Evolutionary conservation across 1,284 basidiomycete genomes (phyloP), one percentile per base, ranked within the genome.

Genomic region (Moesziomyces antarcticus): DNA sequence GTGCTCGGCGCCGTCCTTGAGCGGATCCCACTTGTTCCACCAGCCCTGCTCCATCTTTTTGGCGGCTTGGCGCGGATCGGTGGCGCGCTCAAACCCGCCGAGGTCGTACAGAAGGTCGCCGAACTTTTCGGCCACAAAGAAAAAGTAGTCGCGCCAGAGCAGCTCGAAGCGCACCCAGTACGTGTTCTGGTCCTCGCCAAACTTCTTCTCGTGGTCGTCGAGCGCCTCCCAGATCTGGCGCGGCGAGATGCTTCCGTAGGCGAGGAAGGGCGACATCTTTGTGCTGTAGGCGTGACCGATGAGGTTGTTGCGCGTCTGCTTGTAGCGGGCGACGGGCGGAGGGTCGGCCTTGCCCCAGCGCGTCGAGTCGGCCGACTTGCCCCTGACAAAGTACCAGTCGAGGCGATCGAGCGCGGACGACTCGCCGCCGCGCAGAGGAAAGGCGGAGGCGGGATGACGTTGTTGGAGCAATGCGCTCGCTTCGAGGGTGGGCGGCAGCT

Each of bases 141-240:
- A 85, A 81, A 88, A 88, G 79, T 87, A 88, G 72, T 89, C 88
- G 18, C 88, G 77, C 87, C 87, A 88, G 22, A 88, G 82, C 13
- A 88, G 75, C 78, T 89, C 88, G 72, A 89, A 88, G 77, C 85
- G 82, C 33, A 84, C 83, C 86, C 86, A 86, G 73, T 86, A 86
- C 13, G 85, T 85, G 73, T 85, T 85, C 49, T 85, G 83, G 30
- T 82, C 80, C 49, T 78, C 77, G 21, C 84, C 84, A 50, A 78
- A 83, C 54, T 83, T 81, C 33, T 72, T 68, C 50, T 85, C 85
- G 73, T 85, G 84, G 25, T 82, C 78, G 50, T 83, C 78, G 22
- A 86, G 69, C 6, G 84, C 82, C 41, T 77, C 56, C 76, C 85
- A 82, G 60, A 87, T 85, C 67, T 85, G 84, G 27, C 87, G 81